These are phyloP conservation scores for Nicotiana sylvestris DNA, from an alignment of 257 asterid genomes.

Conservation along the genomic window DNA sequence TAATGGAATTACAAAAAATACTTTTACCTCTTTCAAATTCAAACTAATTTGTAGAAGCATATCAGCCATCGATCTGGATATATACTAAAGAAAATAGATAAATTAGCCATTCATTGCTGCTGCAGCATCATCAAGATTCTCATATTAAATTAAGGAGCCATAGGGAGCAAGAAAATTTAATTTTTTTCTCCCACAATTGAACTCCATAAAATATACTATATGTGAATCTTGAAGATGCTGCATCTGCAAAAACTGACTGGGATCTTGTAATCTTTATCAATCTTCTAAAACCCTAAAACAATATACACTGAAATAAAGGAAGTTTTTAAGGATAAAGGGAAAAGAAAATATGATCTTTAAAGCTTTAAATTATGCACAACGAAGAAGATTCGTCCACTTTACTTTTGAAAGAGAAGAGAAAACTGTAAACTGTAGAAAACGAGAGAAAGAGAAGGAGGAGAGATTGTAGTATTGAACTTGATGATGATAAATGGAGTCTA, in stretches of 20 bases:
- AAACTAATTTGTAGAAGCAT: background rate
- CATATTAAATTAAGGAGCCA: constrained; percentile 4
- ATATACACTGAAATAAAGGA: background rate
- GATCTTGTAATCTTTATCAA: background rate
- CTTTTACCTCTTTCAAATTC: background rate
- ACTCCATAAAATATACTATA: constrained; percentile 7
- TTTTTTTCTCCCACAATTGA: background rate
- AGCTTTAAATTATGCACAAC: too few species aligned
- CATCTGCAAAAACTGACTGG: constrained; percentile 30
- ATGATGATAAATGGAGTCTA: background rate
- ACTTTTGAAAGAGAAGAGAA: too few species aligned
- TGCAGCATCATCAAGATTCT: constrained; percentile 48
- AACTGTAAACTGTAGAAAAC: background rate
- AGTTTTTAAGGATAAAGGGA: background rate
- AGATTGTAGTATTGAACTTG: background rate
- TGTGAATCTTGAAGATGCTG: constrained; percentile 42
- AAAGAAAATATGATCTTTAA: background rate
- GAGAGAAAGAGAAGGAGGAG: background rate
- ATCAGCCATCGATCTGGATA: background rate
- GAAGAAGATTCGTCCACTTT: too few species aligned
- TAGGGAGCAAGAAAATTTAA: background rate
- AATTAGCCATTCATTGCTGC: constrained; percentile 26
- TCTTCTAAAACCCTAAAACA: too few species aligned
- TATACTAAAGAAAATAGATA: background rate
- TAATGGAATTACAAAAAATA: background rate